A percentile compares a stretch with the other conserved stretches of the same genome.
Conservation (phyloP, 768 basidiomycete species). For the Suillus subaureus region DNA sequence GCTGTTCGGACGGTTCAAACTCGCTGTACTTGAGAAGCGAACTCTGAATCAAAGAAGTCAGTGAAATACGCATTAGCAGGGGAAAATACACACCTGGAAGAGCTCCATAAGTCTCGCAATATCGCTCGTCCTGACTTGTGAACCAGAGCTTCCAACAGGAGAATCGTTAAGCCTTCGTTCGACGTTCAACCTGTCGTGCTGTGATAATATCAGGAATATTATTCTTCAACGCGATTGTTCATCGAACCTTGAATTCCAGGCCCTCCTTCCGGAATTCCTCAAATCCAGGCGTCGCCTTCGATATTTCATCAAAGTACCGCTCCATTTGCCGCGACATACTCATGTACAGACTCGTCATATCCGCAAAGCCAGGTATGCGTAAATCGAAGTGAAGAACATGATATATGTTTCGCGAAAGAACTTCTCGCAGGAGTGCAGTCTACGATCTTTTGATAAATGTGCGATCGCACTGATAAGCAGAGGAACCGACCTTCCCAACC, state of each 20-base stretch:
- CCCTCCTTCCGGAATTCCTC: constrained; percentile 75
- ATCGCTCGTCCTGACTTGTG: constrained; percentile 72
- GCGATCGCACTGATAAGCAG: neutral
- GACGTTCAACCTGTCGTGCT: constrained; percentile 79
- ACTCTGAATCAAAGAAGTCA: constrained; percentile 41
- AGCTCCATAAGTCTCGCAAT: constrained; percentile 83
- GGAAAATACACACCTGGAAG: constrained; percentile 55
- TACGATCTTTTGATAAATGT: constrained; percentile 27
- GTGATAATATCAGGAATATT: constrained; percentile 13
- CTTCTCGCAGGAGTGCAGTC: constrained; percentile 80
- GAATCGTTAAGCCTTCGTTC: constrained; percentile 60
- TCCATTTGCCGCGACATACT: constrained; percentile 83
- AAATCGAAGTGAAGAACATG: constrained; percentile 86
- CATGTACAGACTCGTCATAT: constrained; percentile 74
- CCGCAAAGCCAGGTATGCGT: constrained; percentile 82
- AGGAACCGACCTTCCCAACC: constrained; percentile 66
- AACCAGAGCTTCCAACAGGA: constrained; percentile 42
- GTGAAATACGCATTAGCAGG: constrained; percentile 1
- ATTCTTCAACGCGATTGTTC: neutral
- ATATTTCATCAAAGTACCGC: constrained; percentile 71
- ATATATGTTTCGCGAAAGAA: constrained; percentile 66
- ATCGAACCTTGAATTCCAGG: constrained; percentile 75
- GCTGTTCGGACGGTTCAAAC: constrained; percentile 49
- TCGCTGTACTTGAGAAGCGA: constrained; percentile 74
- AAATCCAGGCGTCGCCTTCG: constrained; percentile 59